Base-by-base conservation (phyloP, 2,329 filamentous ascomycete genomes). In the Colletotrichum melonis region DNA sequence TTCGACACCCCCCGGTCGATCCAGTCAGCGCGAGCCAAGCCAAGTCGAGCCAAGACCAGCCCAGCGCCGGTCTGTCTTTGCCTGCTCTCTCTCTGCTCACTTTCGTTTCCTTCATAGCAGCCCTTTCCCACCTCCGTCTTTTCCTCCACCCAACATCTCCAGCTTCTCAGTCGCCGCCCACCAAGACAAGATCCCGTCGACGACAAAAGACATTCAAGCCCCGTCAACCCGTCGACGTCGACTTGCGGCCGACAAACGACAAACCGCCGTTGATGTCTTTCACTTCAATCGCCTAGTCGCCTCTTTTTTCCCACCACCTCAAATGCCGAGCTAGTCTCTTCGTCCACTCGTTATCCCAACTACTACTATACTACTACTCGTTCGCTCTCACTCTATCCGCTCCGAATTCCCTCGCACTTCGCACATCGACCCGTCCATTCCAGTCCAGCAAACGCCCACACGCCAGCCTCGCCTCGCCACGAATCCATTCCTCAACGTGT, bases 311-410 rank as follows among this genome's bases (percentile, higher is more conserved):
- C 38, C 16, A 73, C 59, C 65, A 63, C 28, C 58, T 54, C 57
- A 73, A 65, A 73, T 70, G 70, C 62, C 72, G 74, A 75, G 74
- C 74, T 75, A 75, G 74, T 73, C 74, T 75, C 74, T 49, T 73
- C 56, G 59, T 75, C 66, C 74, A 75, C 73, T 75, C 74, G 73
- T 75, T 75, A 69, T 55, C 60, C 42, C 63, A 60, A 65, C 63
- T 46, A 32, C n/a, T 35, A 38, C 38, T 35, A 22, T 54, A 49
- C 62, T 42, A n/a, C 60, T 46, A 35, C 32, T 12, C 11, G 11
- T 63, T 60, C 67, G 59, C 70, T 69, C 69, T 69, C 59, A 16
- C 66, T 38, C 35, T 55, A 63, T 58, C 55, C 69, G 49, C 65
- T 14, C 57, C 57, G 46, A 62, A 60, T 62, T 46, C 30, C n/a